These are phyloP conservation scores for Telfairia occidentalis DNA, from an alignment of 331 rosid species.

Conservation along the genomic window DNA sequence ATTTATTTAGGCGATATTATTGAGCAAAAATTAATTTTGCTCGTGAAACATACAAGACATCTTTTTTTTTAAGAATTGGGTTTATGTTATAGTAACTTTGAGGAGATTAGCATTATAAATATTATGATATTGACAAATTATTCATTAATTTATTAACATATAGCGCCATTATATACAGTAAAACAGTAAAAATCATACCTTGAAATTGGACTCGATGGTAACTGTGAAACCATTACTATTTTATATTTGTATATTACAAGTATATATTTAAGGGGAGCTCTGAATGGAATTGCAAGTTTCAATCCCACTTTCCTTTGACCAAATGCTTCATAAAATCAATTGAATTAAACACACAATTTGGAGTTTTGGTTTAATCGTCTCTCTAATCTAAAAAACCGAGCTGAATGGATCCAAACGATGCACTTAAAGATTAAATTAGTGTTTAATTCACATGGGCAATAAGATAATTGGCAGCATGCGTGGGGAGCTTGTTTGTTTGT, in stretches of 20 bases:
- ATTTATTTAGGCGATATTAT: not conserved
- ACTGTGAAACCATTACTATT: not conserved
- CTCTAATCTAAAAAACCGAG: not conserved
- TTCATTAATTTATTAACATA: no score
- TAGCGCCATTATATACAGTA: no score
- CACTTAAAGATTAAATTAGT: not conserved
- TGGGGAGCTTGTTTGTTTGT: not conserved
- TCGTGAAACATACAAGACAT: not conserved
- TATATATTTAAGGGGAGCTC: not conserved
- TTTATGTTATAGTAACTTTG: not conserved
- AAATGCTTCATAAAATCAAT: not conserved
- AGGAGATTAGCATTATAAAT: not conserved
- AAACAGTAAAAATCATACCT: not conserved
- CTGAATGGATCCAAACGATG: not conserved
- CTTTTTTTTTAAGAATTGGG: not conserved
- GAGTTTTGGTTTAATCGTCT: not conserved
- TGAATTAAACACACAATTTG: not conserved
- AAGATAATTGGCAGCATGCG: constrained; percentile 4
- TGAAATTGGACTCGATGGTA: not conserved
- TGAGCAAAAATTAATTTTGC: not conserved
- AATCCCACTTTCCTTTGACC: constrained; percentile 5
- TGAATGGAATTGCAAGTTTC: constrained; percentile 2
- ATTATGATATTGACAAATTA: no score
- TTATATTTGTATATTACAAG: not conserved
- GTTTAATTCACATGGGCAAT: constrained; percentile 5